phyloP scores from a whole-genome alignment of 2,329 filamentous ascomycete species.

The Arachnomyces sp. region DNA sequence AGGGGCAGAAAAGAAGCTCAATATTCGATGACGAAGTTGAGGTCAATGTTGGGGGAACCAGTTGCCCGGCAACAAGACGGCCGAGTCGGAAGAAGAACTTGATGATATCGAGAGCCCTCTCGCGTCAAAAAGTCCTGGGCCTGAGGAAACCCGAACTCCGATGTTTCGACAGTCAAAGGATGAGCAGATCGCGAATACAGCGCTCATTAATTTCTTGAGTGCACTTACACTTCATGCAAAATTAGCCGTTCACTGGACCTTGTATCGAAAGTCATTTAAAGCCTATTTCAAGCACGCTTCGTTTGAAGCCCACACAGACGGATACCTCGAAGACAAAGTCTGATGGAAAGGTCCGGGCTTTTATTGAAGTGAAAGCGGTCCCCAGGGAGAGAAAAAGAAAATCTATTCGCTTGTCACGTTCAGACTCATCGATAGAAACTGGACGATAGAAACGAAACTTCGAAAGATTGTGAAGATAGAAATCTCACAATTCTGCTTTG shows the following conservation, averaged over 20 bases:
- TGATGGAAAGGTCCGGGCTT: constrained; percentile 4
- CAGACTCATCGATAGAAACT: no score
- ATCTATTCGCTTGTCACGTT: no score
- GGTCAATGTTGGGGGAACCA: neutral
- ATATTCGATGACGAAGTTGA: no score
- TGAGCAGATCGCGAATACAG: constrained; percentile 17
- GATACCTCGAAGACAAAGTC: constrained; percentile 12
- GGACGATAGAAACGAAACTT: no score
- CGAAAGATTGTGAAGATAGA: no score
- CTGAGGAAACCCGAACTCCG: constrained; percentile 7
- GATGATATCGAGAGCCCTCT: neutral
- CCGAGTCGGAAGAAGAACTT: neutral
- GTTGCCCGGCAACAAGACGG: constrained; percentile 1
- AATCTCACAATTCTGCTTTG: no score
- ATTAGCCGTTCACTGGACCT: constrained; percentile 8
- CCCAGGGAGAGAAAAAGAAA: neutral
- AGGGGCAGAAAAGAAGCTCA: neutral
- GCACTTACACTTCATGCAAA: constrained; percentile 10
- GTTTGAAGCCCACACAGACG: constrained; percentile 14
- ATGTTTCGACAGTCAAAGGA: constrained; percentile 12
- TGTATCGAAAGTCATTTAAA: constrained; percentile 10
- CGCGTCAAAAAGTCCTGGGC: constrained; percentile 3
- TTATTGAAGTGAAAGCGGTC: neutral
- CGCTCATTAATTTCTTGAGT: constrained; percentile 13
- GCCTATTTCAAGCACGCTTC: constrained; percentile 7